A percentile compares a stretch with the other conserved stretches of the same genome.
These are phyloP conservation scores for Acorus gramineus DNA, from an alignment of 106 monocot species.

Conservation along the genomic window DNA sequence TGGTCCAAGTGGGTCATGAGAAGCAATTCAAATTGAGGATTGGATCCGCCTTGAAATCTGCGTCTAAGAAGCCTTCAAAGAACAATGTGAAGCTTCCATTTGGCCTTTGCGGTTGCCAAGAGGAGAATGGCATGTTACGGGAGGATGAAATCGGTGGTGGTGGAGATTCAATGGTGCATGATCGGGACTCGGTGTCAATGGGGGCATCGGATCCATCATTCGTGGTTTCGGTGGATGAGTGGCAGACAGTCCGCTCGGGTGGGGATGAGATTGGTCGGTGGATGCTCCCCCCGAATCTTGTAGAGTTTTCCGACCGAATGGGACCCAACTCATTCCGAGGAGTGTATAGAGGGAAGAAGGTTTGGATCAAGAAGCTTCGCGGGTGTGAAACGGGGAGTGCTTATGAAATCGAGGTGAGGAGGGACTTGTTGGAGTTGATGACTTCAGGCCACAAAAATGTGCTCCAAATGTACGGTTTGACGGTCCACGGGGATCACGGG, in stretches of 20 bases:
- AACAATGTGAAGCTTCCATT: conserved; percentile 71
- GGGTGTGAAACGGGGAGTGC: conserved; percentile 69
- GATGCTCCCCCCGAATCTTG: conserved; percentile 44
- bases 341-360: conserved; percentile 40
- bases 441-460: conserved; percentile 73
- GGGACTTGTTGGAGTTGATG: conserved; percentile 82
- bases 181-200: neutral
- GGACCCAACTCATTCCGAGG: conserved; percentile 61
- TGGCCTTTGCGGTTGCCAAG: conserved; percentile 81
- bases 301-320: conserved; percentile 41
- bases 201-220: conserved; percentile 40
- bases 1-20: conserved; percentile 36
- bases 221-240: conserved; percentile 59
- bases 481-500: conserved; percentile 57
- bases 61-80: conserved; percentile 45
- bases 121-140: neutral
- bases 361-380: conserved; percentile 60
- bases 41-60: conserved; percentile 52
- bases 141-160: conserved; percentile 32
- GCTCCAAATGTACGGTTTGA: conserved; percentile 59
- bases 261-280: conserved; percentile 53
- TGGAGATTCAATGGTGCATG: conserved; percentile 19
- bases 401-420: conserved; percentile 66
- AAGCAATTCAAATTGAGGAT: conserved; percentile 39
- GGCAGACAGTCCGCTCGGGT: conserved; percentile 60